Conservation (phyloP, 1,284 basidiomycete genomes). For the Xerocomus cyaneibrunnescens region DNA sequence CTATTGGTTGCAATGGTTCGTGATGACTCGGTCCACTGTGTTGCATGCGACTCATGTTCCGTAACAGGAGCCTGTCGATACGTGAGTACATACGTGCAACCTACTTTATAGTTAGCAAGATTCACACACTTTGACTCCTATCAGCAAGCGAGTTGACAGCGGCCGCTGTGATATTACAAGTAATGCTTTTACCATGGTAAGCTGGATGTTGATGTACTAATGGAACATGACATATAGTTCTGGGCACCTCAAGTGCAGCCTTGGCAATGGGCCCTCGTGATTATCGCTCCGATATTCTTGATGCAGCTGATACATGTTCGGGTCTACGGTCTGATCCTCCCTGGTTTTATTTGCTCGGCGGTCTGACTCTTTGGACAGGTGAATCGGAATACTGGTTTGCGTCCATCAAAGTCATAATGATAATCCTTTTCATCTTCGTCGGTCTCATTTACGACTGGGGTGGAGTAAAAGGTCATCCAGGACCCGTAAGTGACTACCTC, state of each 20-base stretch:
- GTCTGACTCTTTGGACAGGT: constrained; percentile 31
- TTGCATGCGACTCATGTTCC: constrained; percentile 1
- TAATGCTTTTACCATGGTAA: constrained; percentile 5
- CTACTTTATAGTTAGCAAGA: background rate
- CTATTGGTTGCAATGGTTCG: constrained; percentile 55
- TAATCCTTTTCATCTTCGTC: constrained; percentile 54
- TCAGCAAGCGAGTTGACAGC: constrained; percentile 46
- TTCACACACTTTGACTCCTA: background rate
- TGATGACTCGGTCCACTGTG: background rate
- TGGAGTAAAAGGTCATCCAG: constrained; percentile 52
- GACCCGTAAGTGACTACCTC: constrained; percentile 38
- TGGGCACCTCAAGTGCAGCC: constrained; percentile 44
- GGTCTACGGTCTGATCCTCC: constrained; percentile 43
- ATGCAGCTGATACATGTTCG: constrained; percentile 47
- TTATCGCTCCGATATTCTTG: constrained; percentile 47
- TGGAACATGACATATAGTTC: constrained; percentile 29
- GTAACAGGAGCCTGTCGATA: constrained; percentile 40
- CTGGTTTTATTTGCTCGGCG: background rate
- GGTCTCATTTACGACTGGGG: constrained; percentile 60
- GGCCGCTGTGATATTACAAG: constrained; percentile 44
- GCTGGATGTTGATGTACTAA: constrained; percentile 2
- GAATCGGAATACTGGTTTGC: constrained; percentile 56
- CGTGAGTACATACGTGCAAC: constrained; percentile 29
- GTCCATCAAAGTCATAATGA: constrained; percentile 54
- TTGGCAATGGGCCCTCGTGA: constrained; percentile 54